phyloP scores from a whole-genome alignment of 2,329 filamentous ascomycete genomes.

The Chrysosporium keratinophilum region DNA sequence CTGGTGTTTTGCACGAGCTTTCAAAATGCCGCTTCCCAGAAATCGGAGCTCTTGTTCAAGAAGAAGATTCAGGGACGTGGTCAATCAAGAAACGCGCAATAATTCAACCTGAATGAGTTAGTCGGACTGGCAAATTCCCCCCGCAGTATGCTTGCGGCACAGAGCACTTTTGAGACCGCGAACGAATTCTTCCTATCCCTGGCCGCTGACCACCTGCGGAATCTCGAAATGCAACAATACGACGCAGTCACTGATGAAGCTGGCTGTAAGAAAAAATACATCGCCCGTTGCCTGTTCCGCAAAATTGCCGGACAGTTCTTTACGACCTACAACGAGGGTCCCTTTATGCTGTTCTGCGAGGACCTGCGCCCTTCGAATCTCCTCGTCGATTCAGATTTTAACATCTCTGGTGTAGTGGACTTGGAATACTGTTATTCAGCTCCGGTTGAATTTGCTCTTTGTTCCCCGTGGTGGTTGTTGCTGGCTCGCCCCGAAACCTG shows the following conservation, averaged over 20 bases:
- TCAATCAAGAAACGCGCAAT: conserved; percentile 5
- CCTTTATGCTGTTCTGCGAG: conserved; percentile 25
- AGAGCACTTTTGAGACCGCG: conserved; percentile 8
- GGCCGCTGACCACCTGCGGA: conserved; percentile 14
- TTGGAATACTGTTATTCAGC: conserved; percentile 22
- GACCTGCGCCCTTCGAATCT: conserved; percentile 24
- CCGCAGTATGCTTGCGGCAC: not conserved
- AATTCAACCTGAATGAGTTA: conserved; percentile 16
- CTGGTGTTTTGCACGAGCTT: conserved; percentile 15
- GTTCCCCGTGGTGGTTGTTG: conserved; percentile 19
- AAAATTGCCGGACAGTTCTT: conserved; percentile 21
- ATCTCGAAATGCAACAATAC: conserved; percentile 35
- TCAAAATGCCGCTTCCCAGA: conserved; percentile 15
- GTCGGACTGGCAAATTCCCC: conserved; percentile 12
- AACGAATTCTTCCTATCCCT: conserved; percentile 11
- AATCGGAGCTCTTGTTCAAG: conserved; percentile 14
- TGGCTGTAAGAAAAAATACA: conserved; percentile 37
- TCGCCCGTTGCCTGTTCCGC: conserved; percentile 36
- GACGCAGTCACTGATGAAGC: conserved; percentile 29
- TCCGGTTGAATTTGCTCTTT: conserved; percentile 17
- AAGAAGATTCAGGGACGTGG: not conserved
- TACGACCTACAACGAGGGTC: conserved; percentile 17
- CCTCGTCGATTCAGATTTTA: conserved; percentile 19
- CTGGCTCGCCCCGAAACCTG: conserved; percentile 15
- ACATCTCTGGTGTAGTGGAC: conserved; percentile 21